A percentile compares a stretch with the other conserved stretches of the same genome.
phyloP scores from a whole-genome alignment of 2,329 filamentous ascomycete species.

The Fusarium hainanense region DNA sequence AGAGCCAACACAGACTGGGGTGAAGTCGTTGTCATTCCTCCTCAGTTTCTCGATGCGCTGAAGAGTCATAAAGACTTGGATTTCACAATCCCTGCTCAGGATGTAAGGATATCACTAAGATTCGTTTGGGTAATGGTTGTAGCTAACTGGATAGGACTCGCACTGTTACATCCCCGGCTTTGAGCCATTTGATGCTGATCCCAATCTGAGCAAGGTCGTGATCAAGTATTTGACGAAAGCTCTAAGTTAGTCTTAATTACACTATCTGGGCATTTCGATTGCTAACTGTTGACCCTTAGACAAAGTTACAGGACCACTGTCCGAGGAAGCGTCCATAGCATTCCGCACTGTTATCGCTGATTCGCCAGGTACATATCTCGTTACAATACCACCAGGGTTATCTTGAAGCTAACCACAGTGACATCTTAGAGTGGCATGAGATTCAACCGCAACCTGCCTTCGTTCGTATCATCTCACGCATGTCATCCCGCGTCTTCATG shows the following conservation, averaged over 20 bases:
- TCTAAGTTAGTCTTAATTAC: background rate
- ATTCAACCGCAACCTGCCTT: background rate
- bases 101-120: background rate
- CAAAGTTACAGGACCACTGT: background rate
- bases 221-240: conserved; percentile 8
- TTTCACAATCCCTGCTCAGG: background rate
- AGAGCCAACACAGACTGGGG: conserved; percentile 9
- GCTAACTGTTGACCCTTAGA: background rate
- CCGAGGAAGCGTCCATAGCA: background rate
- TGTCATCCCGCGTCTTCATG: conserved; percentile 53
- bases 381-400: background rate
- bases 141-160: background rate
- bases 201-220: background rate
- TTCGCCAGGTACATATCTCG: background rate
- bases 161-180: conserved; percentile 10
- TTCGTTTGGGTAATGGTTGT: no score
- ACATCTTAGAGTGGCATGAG: background rate
- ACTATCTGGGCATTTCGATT: no score
- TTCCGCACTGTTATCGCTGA: background rate
- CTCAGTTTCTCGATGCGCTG: background rate
- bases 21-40: conserved; percentile 1
- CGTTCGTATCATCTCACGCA: conserved; percentile 8
- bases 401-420: background rate
- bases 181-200: background rate
- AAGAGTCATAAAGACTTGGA: background rate